Percentiles rank a stretch among this genome's conserved stretches.
Conservation (phyloP, 2,329 filamentous ascomycete genomes). For the Pyrenophora teres region DNA sequence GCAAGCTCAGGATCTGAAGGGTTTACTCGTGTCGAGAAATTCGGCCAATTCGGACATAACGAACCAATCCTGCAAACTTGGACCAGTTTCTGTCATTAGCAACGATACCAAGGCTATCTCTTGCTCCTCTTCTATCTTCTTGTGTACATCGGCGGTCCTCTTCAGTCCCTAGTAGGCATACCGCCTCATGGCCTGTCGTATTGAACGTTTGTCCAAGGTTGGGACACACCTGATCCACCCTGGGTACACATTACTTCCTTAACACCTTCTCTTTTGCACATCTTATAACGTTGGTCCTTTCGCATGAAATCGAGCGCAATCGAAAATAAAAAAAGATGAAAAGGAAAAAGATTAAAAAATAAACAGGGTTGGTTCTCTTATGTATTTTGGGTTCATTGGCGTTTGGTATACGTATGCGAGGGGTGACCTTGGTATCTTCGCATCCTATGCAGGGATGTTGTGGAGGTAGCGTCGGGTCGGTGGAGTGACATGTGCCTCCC, state of each 20-base stretch:
- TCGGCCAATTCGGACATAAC: too few relatives aligned
- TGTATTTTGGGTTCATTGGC: not conserved
- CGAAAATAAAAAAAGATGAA: accelerated
- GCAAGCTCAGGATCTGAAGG: not conserved
- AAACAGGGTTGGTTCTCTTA: not conserved
- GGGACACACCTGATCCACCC: too few relatives aligned
- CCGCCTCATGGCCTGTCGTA: too few relatives aligned
- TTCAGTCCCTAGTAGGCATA: too few relatives aligned
- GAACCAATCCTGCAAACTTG: not conserved
- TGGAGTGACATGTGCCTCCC: too few relatives aligned
- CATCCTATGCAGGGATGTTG: not conserved
- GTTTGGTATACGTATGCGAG: slow-evolving; percentile 5
- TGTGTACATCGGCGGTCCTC: too few relatives aligned
- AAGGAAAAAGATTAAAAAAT: not conserved
- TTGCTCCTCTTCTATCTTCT: not conserved
- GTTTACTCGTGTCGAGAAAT: too few relatives aligned
- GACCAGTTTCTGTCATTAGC: not conserved
- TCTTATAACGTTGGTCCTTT: not conserved
- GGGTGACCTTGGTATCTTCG: not conserved
- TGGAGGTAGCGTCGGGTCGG: not conserved
- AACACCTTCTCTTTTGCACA: too few relatives aligned
- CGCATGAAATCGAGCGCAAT: not conserved
- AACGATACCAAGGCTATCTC: slow-evolving; percentile 1
- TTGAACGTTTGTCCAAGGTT: too few relatives aligned
- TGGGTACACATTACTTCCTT: too few relatives aligned